Percentiles rank a stretch among this genome's conserved stretches.
Evolutionary conservation across 192 early-diverging fungal genomes (phyloP).

Genomic region (Gonapodya prolifera): DNA sequence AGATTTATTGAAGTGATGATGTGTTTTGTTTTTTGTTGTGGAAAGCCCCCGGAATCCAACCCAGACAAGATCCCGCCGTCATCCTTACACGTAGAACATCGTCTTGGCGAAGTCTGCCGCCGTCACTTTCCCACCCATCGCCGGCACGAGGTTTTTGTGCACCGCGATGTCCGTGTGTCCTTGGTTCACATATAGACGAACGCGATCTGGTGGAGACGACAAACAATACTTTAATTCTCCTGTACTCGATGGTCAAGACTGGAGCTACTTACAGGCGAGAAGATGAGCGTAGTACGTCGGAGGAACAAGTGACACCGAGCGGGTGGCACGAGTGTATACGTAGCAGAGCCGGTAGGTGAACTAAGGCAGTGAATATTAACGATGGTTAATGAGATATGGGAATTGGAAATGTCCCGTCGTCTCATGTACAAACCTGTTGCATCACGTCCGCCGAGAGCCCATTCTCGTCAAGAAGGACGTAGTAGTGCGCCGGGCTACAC

Average conservation of each 20-base stretch:
- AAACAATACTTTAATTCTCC: too few relatives aligned
- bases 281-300: conserved; percentile 90
- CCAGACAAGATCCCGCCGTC: too few relatives aligned
- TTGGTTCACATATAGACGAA: not conserved
- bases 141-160: not conserved
- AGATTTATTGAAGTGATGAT: too few relatives aligned
- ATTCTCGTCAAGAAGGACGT: conserved; percentile 78
- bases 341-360: conserved; percentile 77
- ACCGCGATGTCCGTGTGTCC: not conserved
- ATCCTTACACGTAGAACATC: not conserved
- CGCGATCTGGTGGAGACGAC: not conserved
- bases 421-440: too few relatives aligned
- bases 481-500: conserved; percentile 86
- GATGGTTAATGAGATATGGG: too few relatives aligned
- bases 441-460: conserved; percentile 62
- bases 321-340: conserved; percentile 74
- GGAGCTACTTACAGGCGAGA: conserved; percentile 38
- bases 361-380: not conserved
- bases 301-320: conserved; percentile 74
- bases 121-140: not conserved
- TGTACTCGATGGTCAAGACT: too few relatives aligned
- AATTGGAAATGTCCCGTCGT: too few relatives aligned
- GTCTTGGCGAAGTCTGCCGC: not conserved
- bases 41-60: too few relatives aligned
- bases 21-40: too few relatives aligned